Base-by-base conservation (phyloP, 305 asterid genomes). In the Solanum aculeatissimum region DNA sequence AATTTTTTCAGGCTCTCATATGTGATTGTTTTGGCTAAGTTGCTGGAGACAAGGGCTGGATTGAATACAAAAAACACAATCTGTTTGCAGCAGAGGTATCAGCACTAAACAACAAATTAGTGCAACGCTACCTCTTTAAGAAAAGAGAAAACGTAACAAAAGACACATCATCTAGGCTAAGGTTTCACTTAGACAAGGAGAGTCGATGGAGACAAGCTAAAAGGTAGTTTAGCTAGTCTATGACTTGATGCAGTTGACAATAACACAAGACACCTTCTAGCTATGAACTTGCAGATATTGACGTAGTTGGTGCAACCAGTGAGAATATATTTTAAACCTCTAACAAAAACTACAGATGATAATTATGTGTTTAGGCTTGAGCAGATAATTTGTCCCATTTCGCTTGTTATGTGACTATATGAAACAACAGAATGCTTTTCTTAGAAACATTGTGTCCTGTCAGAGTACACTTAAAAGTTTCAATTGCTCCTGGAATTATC, bases 41-140 rank as follows among this genome's bases (percentile, higher is more conserved):
- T 92, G 96, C 99, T 93, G 85, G 88, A 90, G 82, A 96, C 93
- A 9, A 96, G 94, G 6, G 98, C 92, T 5, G 97, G 98, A 90
- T 87, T 96, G 83, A 94, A 94, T 19, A 94, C 97, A 72, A 53
- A 94, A 91, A 94, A 96, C 35, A 91, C 90, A 60, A 96, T 85
- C 99, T 94, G 96, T 84, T 63, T 38, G 68, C 32, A 65, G 69
- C 13, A 54, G 55, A 45, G 2, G 81, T 51, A 75, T 75, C 81
- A 75, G 81, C 81, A 25, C 25, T 75, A 51, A 27, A 49, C 40
- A 47, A 49, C 62, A 49, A 47, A 75, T 47, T 25, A 75, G 43
- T 9, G 13, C 42, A 47, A 47, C 11, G 15, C 40, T 8, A 74
- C 14, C 81, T 74, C 25, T 25, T 47, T 74, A 25, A 29, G 15